These are phyloP conservation scores for Trypanosomatidae sp. DNA, from an alignment of 208 protist species.

Conservation along the genomic window DNA sequence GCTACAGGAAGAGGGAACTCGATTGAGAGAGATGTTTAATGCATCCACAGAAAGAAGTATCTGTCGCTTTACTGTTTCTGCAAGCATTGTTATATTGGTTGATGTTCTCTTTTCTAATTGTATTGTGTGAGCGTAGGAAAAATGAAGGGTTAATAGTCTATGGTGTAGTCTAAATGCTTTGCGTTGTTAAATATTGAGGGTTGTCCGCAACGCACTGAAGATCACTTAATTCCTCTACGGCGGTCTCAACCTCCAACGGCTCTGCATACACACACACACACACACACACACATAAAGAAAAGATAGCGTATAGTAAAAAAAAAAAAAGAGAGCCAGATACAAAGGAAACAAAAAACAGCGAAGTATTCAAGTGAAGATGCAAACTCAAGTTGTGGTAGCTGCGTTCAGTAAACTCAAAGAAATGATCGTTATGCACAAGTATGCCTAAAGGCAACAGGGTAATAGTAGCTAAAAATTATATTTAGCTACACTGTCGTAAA, in stretches of 20 bases:
- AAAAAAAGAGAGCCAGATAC: background rate
- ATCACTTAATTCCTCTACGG: background rate
- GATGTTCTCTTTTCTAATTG: constrained; percentile 5
- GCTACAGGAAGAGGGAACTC: constrained; percentile 32
- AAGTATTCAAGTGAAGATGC: background rate
- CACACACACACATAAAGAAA: background rate
- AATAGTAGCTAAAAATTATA: background rate
- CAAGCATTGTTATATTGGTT: constrained; percentile 29
- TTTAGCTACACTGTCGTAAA: background rate
- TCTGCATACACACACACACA: background rate
- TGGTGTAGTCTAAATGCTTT: background rate
- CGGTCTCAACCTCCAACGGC: background rate
- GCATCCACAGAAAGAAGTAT: constrained; percentile 61
- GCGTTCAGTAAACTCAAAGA: background rate
- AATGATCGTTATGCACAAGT: background rate
- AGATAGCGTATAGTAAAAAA: background rate
- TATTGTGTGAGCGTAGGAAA: background rate
- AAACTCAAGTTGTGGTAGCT: background rate
- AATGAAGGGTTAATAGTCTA: background rate
- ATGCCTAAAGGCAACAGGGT: background rate
- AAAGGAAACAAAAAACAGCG: background rate
- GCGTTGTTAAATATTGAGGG: background rate
- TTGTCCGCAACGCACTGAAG: background rate
- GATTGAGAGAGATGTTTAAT: constrained; percentile 58
- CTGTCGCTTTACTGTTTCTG: constrained; percentile 67